Base-by-base conservation (phyloP, 2,329 filamentous ascomycete species). In the Sporothrix pseudoabietina region DNA sequence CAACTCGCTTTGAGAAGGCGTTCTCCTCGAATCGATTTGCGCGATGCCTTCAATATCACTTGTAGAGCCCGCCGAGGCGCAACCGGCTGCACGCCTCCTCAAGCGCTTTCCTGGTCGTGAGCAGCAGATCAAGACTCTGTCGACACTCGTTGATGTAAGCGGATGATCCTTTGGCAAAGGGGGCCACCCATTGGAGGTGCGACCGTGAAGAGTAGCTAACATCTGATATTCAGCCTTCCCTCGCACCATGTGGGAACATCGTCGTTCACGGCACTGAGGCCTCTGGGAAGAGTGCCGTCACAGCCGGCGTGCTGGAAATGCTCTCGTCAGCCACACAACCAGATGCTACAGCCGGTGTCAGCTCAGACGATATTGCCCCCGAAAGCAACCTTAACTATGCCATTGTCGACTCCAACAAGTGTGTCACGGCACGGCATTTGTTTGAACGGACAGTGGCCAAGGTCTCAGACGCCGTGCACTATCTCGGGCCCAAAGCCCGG, bases 251-350 rank as follows among this genome's bases (percentile, higher is more conserved):
- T 73, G 85, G 89, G 12, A 92, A 92, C 74, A 81, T 98, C 12
- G 89, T 98, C 30, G 82, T 97, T 68, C 90, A 98, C 80, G 96
- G 96, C 69, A 89, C 94, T 41, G 90, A 94, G 78, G 91, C 94
- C 1, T 97, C 94, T 0, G 95, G 94, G 55, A 98, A 98, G 83
- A 93, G 90, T 44, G 88, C 88, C 66, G 87, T 97, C 69, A 85
- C 91, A 3, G 85, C 85, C 73, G 85, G 86, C 3, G 86, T 94
- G 19, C 86, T 97, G 2, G 79, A 86, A 39, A 78, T 79, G 0
- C 83, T 87, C 14, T 52, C 70, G 78, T 76, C n/a, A 71, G 77
- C 19, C 16, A 75, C 16, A 26, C 63, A 19, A 77, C 89, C 52
- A 10, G 41, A 26, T 6, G 84, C 90, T 47, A 81, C 87, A 69